Evolutionary conservation across 176 grass and related monocot genomes (phyloP).

Genomic region (Rhipidocladum racemiflorum): DNA sequence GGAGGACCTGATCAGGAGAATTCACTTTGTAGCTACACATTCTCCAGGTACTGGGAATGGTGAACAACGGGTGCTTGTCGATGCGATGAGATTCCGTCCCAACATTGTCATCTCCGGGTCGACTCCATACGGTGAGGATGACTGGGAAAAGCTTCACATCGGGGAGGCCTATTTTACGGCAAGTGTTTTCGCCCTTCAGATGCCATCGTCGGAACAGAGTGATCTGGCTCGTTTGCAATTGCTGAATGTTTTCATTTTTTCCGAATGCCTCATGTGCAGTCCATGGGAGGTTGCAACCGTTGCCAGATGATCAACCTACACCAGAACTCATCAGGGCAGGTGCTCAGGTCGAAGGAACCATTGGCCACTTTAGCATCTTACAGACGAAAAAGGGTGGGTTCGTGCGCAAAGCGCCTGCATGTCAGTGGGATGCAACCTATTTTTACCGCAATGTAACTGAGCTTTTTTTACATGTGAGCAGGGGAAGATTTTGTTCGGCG

Average conservation of each 20-base stretch:
- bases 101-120: slow-evolving; percentile 86
- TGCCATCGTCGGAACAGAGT: background rate
- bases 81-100: slow-evolving; percentile 77
- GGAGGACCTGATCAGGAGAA: slow-evolving; percentile 9
- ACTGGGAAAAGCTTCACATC: slow-evolving; percentile 72
- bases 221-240: background rate
- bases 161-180: slow-evolving; percentile 79
- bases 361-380: slow-evolving; percentile 88
- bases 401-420: background rate
- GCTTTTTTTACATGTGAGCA: slow-evolving; percentile 8
- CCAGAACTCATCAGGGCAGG: slow-evolving; percentile 55
- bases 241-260: slow-evolving; percentile 12
- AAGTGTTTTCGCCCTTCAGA: slow-evolving; percentile 20
- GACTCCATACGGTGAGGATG: slow-evolving; percentile 70
- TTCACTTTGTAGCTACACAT: background rate
- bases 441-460: background rate
- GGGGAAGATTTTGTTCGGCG: slow-evolving; percentile 88
- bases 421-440: background rate
- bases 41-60: slow-evolving; percentile 34
- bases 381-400: slow-evolving; percentile 62
- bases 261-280: slow-evolving; percentile 30
- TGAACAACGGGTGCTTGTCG: slow-evolving; percentile 37
- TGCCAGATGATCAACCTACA: slow-evolving; percentile 93
- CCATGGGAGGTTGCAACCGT: slow-evolving; percentile 92
- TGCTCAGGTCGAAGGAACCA: slow-evolving; percentile 75